These are phyloP conservation scores for Agaricus sinodeliciosus DNA, from an alignment of 768 basidiomycete genomes.

Conservation along the genomic window DNA sequence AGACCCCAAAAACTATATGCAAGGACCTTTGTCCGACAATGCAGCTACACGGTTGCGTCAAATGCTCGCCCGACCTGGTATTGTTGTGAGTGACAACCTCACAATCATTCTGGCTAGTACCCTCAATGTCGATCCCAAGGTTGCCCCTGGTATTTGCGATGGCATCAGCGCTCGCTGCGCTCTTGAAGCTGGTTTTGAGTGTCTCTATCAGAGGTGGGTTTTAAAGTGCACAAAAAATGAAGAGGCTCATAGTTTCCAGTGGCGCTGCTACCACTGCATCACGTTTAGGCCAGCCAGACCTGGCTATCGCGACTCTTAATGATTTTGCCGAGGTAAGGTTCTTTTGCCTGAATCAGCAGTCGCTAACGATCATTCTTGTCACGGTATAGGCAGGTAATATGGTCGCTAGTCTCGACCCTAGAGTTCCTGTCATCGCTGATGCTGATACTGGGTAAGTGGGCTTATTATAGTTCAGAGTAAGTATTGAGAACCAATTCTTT, in stretches of 20 bases:
- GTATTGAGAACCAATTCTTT: neutral
- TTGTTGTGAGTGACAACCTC: constrained; percentile 44
- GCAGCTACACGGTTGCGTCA: constrained; percentile 69
- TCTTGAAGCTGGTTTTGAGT: constrained; percentile 70
- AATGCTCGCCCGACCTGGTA: constrained; percentile 63
- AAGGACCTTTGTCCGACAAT: constrained; percentile 61
- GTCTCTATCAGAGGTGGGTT: constrained; percentile 63
- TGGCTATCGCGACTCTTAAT: constrained; percentile 70
- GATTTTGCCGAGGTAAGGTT: constrained; percentile 55
- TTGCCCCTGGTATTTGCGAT: constrained; percentile 74
- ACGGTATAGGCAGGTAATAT: constrained; percentile 49
- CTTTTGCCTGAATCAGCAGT: neutral
- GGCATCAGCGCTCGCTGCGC: constrained; percentile 77
- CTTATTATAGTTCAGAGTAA: neutral
- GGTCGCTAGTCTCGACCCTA: constrained; percentile 59
- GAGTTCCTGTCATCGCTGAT: constrained; percentile 67
- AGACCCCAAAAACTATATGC: constrained; percentile 60
- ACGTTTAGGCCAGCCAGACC: constrained; percentile 68
- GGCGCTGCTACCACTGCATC: constrained; percentile 81
- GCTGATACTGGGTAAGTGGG: constrained; percentile 65
- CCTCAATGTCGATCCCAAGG: constrained; percentile 23
- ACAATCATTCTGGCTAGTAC: neutral
- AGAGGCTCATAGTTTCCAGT: constrained; percentile 22
- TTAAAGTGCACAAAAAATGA: neutral
- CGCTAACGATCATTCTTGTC: neutral